phyloP scores from a whole-genome alignment of 2,329 filamentous ascomycete genomes.

The Alternaria hordeiaustralica region DNA sequence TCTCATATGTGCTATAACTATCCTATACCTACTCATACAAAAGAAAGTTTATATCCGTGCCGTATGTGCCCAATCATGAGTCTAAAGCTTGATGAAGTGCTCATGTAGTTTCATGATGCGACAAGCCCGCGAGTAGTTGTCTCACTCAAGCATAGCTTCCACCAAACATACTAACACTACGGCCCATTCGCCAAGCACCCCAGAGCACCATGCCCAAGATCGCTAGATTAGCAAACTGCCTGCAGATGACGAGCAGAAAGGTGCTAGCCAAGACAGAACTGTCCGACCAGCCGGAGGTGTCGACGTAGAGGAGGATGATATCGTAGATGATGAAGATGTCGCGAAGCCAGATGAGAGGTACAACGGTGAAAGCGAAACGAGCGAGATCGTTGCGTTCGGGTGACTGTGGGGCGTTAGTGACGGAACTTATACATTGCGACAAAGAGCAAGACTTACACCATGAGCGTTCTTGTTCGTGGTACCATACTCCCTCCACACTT shows the following conservation, averaged over 20 bases:
- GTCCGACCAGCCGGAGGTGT: not conserved
- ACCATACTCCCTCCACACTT: conserved; percentile 5
- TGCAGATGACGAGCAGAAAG: conserved; percentile 2
- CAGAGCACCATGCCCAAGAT: conserved; percentile 9
- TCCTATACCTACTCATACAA: not conserved
- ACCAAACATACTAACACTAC: conserved; percentile 1
- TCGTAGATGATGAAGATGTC: conserved; percentile 14
- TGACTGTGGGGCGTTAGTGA: not conserved
- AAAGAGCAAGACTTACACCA: not conserved
- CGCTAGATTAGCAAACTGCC: conserved; percentile 5
- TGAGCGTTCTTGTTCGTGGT: conserved; percentile 4
- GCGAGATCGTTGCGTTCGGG: conserved; percentile 6
- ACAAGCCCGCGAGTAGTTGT: not conserved
- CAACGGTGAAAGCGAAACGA: conserved; percentile 4
- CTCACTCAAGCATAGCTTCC: not conserved
- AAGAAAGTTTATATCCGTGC: not conserved
- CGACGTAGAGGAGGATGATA: conserved; percentile 1
- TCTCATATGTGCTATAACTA: not conserved
- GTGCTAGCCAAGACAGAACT: not conserved
- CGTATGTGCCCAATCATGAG: too few relatives aligned
- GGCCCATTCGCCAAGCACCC: conserved; percentile 13
- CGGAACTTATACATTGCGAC: not conserved
- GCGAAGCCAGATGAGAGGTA: conserved; percentile 11
- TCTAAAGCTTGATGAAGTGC: too few relatives aligned
- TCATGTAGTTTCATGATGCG: too few relatives aligned